Base-by-base conservation (phyloP, 2,329 filamentous ascomycete genomes). In the Teratosphaeria epicoccoides region DNA sequence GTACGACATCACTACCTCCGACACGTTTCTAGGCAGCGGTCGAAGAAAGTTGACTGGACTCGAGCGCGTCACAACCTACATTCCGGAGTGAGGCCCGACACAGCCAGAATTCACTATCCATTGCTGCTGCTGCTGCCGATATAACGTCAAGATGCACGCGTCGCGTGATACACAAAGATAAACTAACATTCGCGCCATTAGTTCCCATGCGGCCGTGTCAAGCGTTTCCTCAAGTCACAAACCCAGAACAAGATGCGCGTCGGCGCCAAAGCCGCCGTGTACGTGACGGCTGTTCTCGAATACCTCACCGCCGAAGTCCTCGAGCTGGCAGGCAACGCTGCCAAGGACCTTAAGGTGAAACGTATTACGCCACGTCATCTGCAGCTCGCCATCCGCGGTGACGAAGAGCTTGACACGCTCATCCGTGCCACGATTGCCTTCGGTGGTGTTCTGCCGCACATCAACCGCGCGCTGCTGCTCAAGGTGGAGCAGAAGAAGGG, bases 231-330 rank as follows among this genome's bases (percentile, higher is more conserved):
- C 70, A 96, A 97, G 82, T 89, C 88, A 73, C 96, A 96, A 76
- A 97, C 93, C 47, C 93, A 97, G 71, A 94, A 96, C 76, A 97
- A 97, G 80, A 97, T 96, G 88, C 91, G 93, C 74, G 94, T 98
- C 61, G 93, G 93, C 65, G 93, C 91, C 68, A 97, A 97, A 79
- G 93, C 93, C 59, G 90, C 93, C 61, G 93, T 98, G 65, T 98
- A 98, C 70, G 88, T 97, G 57, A 97, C 93, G 47, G 93, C 93
- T 43, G 93, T 98, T 52, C 86, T 98, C 59, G 93, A 98, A 76
- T 98, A 98, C 71, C 78, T 98, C 62, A 96, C 93, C 55, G 91
- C 91, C 59, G 91, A 98, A 82, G 91, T 98, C 46, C 85, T 98
- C 65, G 93, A 98, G 73, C 80, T 98, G 60, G 93, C 93, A 70